Percentiles rank a stretch among this genome's conserved stretches.
phyloP scores from a whole-genome alignment of 2,329 filamentous ascomycete genomes.

The Clonostachys chloroleuca region DNA sequence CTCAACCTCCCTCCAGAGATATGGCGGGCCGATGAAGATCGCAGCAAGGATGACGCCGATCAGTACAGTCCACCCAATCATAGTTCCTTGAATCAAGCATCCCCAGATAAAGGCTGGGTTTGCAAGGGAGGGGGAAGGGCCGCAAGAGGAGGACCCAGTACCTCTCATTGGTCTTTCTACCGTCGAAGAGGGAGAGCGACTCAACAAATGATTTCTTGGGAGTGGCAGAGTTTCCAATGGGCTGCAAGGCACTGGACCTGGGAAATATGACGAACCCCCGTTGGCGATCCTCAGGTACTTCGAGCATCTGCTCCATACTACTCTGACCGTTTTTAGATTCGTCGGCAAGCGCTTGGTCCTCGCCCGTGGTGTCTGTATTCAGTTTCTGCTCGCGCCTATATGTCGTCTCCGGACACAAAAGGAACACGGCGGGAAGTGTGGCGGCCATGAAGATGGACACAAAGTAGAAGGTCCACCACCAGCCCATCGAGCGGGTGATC shows the following conservation, averaged over 20 bases:
- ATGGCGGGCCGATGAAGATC: constrained; percentile 75
- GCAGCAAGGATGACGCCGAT: constrained; percentile 80
- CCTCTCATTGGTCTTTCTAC: constrained; percentile 72
- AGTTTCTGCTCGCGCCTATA: constrained; percentile 63
- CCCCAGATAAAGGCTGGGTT: constrained; percentile 85
- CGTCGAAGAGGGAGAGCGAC: constrained; percentile 69
- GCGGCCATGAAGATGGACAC: constrained; percentile 77
- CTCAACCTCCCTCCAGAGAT: constrained; percentile 76
- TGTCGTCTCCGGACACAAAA: constrained; percentile 83
- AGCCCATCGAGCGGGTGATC: constrained; percentile 72
- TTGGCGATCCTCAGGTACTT: background rate
- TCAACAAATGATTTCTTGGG: constrained; percentile 54
- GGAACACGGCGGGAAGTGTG: constrained; percentile 66
- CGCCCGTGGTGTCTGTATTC: constrained; percentile 62
- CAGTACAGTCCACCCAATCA: constrained; percentile 95
- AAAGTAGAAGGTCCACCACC: constrained; percentile 85
- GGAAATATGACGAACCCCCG: constrained; percentile 23
- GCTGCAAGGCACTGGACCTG: constrained; percentile 21
- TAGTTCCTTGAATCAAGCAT: constrained; percentile 75
- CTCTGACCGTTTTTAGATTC: background rate
- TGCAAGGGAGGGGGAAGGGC: constrained; percentile 75
- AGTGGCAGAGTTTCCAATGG: constrained; percentile 23
- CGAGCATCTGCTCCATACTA: constrained; percentile 1
- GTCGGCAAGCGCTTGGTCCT: constrained; percentile 13
- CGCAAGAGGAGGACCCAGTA: constrained; percentile 64